A percentile compares a stretch with the other conserved stretches of the same genome.
phyloP scores from a whole-genome alignment of 108 stramenopile genomes.

The Cyclotella kingstonii region DNA sequence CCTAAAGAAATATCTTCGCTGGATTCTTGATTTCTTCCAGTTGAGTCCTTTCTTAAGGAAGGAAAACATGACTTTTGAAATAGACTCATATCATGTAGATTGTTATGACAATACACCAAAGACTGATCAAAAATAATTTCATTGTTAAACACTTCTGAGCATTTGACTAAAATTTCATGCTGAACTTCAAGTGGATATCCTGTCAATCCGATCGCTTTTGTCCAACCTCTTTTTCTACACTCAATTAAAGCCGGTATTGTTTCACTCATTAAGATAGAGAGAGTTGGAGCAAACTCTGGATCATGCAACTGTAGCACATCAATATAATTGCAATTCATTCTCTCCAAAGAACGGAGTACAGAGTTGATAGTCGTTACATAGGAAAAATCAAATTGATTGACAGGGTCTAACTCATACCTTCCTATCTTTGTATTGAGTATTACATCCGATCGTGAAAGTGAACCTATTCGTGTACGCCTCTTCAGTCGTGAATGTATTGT shows the following conservation, averaged over 20 bases:
- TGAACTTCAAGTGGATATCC: slow-evolving; percentile 90
- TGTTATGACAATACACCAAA: slow-evolving; percentile 85
- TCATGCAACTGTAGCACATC: slow-evolving; percentile 91
- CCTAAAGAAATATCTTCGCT: neutral
- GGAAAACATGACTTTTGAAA: slow-evolving; percentile 28
- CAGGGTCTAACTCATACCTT: slow-evolving; percentile 75
- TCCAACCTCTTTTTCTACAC: slow-evolving; percentile 62
- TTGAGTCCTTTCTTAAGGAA: slow-evolving; percentile 1
- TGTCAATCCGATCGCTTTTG: slow-evolving; percentile 80
- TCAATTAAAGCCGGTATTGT: slow-evolving; percentile 76
- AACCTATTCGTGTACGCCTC: slow-evolving; percentile 13
- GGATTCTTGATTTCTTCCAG: neutral
- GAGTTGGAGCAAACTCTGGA: slow-evolving; percentile 82
- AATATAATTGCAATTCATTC: slow-evolving; percentile 77
- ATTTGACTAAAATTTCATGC: slow-evolving; percentile 66
- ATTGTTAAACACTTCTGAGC: slow-evolving; percentile 1
- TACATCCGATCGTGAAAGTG: slow-evolving; percentile 39
- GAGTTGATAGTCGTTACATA: slow-evolving; percentile 62
- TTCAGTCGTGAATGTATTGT: neutral
- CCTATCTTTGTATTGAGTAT: slow-evolving; percentile 85
- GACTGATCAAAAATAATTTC: slow-evolving; percentile 74
- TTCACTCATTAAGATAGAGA: slow-evolving; percentile 66
- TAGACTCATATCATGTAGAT: slow-evolving; percentile 74
- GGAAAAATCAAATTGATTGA: slow-evolving; percentile 86
- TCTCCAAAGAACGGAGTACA: slow-evolving; percentile 62